Conservation (phyloP, 2,329 filamentous ascomycete genomes). For the Colletotrichum lupini region DNA sequence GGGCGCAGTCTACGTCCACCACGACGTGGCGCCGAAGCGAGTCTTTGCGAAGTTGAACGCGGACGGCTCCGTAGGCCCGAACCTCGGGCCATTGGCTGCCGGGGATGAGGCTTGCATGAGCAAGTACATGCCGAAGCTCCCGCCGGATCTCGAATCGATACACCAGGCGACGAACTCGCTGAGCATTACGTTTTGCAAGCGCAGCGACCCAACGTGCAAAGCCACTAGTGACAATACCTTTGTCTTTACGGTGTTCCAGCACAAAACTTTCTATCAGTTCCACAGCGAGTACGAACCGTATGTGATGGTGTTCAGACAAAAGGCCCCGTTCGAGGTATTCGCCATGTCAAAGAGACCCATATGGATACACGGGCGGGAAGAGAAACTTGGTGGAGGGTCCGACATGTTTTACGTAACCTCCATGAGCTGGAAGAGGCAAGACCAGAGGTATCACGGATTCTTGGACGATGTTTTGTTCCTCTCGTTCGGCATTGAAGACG, state of each 20-base stretch:
- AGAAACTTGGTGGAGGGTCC: conserved; percentile 47
- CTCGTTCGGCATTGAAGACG: conserved; percentile 67
- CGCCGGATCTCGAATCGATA: conserved; percentile 54
- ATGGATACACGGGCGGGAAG: conserved; percentile 64
- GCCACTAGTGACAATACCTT: conserved; percentile 61
- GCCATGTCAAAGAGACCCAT: conserved; percentile 61
- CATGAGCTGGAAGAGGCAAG: conserved; percentile 63
- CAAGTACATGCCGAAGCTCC: conserved; percentile 55
- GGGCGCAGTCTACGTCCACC: conserved; percentile 60
- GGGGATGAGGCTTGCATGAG: conserved; percentile 58
- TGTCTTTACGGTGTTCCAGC: conserved; percentile 65
- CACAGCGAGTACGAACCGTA: conserved; percentile 68
- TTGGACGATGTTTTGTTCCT: conserved; percentile 66
- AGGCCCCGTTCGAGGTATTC: conserved; percentile 60
- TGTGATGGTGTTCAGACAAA: conserved; percentile 60
- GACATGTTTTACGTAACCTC: conserved; percentile 70
- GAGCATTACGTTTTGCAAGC: conserved; percentile 63
- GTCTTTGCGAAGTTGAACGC: conserved; percentile 57
- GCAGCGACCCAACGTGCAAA: conserved; percentile 55
- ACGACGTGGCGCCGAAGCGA: conserved; percentile 62
- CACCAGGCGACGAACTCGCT: conserved; percentile 72
- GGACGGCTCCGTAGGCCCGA: conserved; percentile 58
- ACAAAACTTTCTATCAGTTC: conserved; percentile 60
- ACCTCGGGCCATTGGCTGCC: conserved; percentile 54
- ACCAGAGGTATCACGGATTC: conserved; percentile 64